phyloP scores from a whole-genome alignment of 768 basidiomycete genomes.

The Naganishia friedmannii region DNA sequence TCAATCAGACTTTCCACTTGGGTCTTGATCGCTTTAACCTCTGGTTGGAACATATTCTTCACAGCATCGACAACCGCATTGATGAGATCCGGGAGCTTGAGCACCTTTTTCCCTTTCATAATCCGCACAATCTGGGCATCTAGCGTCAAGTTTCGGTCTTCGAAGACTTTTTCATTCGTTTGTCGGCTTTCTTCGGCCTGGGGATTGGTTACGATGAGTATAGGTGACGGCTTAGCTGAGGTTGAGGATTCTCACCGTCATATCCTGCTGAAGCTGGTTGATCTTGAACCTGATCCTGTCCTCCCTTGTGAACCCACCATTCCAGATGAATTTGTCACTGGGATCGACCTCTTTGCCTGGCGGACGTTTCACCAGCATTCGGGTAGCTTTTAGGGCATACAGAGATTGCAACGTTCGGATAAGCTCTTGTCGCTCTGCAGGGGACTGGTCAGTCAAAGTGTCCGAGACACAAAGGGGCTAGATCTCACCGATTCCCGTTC shows the following conservation, averaged over 20 bases:
- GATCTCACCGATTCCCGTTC: conserved; percentile 70
- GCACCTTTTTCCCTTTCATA: conserved; percentile 88
- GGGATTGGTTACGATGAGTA: neutral
- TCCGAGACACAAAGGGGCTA: neutral
- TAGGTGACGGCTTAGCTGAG: neutral
- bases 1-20: conserved; percentile 79
- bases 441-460: neutral
- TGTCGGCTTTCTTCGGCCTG: conserved; percentile 81
- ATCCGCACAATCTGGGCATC: conserved; percentile 94
- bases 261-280: conserved; percentile 91
- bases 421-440: conserved; percentile 57
- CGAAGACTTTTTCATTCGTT: conserved; percentile 78
- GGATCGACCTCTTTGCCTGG: conserved; percentile 72
- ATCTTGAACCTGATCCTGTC: conserved; percentile 77
- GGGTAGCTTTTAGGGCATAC: conserved; percentile 71
- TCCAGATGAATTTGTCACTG: conserved; percentile 74
- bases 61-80: conserved; percentile 81
- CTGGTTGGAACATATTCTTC: conserved; percentile 79
- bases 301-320: conserved; percentile 71
- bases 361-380: conserved; percentile 77
- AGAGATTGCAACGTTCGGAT: conserved; percentile 85
- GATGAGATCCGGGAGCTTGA: conserved; percentile 74
- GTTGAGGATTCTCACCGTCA: conserved; percentile 70
- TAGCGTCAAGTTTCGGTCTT: conserved; percentile 77
- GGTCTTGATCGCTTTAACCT: conserved; percentile 78